Percentiles rank a stretch among this genome's conserved stretches.
phyloP scores from a whole-genome alignment of 179 eudicot genomes.

The Vitellaria paradoxa region DNA sequence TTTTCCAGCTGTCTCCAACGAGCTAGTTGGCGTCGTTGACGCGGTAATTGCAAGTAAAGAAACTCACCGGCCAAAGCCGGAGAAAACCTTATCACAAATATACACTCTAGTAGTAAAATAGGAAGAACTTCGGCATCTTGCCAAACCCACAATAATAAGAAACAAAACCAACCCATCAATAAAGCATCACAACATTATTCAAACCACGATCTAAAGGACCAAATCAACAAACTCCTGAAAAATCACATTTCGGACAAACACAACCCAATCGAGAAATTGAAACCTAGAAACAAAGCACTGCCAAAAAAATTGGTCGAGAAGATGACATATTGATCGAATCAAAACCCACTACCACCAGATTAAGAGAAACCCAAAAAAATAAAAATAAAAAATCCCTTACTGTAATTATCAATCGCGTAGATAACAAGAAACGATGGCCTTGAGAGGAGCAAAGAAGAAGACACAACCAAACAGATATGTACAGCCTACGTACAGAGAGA shows the following conservation, averaged over 20 bases:
- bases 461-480: too few relatives aligned
- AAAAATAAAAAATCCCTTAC: background rate
- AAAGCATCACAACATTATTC: background rate
- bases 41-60: too few relatives aligned
- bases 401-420: background rate
- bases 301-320: background rate
- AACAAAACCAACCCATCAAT: background rate
- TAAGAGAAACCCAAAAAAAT: too few relatives aligned
- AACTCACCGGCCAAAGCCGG: too few relatives aligned
- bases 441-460: too few relatives aligned
- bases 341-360: background rate
- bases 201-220: background rate
- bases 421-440: too few relatives aligned
- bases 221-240: conserved; percentile 1
- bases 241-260: background rate
- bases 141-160: background rate
- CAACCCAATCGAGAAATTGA: background rate
- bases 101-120: background rate
- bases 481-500: too few relatives aligned
- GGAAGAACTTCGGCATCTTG: background rate
- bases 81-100: too few relatives aligned
- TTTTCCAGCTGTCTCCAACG: too few relatives aligned
- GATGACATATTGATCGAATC: background rate
- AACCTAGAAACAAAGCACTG: background rate
- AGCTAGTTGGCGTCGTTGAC: too few relatives aligned